Evolutionary conservation across 768 basidiomycete genomes (phyloP).

Genomic region (Agrocybe chaxingu): DNA sequence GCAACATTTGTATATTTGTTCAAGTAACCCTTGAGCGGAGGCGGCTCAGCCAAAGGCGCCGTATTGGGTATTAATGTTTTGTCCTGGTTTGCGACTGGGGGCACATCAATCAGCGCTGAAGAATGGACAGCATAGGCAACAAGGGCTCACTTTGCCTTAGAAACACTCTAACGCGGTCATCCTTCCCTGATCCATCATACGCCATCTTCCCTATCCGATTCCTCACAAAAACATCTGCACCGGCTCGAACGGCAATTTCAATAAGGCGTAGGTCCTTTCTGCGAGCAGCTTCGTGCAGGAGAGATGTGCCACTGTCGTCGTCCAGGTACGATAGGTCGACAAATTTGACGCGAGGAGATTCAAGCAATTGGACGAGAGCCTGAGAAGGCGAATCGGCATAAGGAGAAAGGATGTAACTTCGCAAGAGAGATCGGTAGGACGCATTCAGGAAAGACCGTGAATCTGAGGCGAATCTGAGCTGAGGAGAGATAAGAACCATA

Average conservation of each 20-base stretch:
- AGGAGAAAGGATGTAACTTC: slow-evolving; percentile 69
- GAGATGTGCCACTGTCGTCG: slow-evolving; percentile 67
- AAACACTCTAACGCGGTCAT: slow-evolving; percentile 80
- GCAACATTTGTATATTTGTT: slow-evolving; percentile 95
- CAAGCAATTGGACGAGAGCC: slow-evolving; percentile 55
- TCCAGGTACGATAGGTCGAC: slow-evolving; percentile 83
- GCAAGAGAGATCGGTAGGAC: slow-evolving; percentile 69
- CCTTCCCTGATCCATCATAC: slow-evolving; percentile 68
- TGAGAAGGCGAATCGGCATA: slow-evolving; percentile 32
- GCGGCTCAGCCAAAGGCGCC: slow-evolving; percentile 45
- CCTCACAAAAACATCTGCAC: slow-evolving; percentile 86
- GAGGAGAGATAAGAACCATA: neutral
- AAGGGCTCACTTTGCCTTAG: slow-evolving; percentile 71
- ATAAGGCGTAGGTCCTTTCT: slow-evolving; percentile 79
- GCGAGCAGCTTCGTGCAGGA: slow-evolving; percentile 85
- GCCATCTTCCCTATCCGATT: slow-evolving; percentile 71
- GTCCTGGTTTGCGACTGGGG: slow-evolving; percentile 75
- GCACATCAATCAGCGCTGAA: neutral
- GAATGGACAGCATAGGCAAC: neutral
- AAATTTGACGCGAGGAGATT: slow-evolving; percentile 63
- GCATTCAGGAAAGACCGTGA: slow-evolving; percentile 76
- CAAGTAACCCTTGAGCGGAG: slow-evolving; percentile 69
- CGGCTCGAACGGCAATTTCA: slow-evolving; percentile 80
- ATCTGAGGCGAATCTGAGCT: slow-evolving; percentile 37
- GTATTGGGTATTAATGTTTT: slow-evolving; percentile 58